Conservation (phyloP, 306 rosid genomes). For the Castanea mollissima region DNA sequence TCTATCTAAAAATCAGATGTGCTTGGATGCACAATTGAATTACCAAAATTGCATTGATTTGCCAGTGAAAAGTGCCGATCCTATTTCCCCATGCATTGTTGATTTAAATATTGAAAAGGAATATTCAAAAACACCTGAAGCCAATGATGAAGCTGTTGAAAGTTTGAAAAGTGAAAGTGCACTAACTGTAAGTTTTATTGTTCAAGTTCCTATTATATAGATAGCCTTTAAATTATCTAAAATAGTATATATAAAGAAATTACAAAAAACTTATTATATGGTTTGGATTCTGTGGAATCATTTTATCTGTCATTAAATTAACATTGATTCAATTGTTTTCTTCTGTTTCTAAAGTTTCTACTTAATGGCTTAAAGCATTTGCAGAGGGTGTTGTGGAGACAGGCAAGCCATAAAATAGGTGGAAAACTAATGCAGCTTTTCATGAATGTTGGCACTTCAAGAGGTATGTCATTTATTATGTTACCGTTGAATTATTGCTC, state of each 20-base stretch:
- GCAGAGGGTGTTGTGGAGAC: slow-evolving; percentile 73
- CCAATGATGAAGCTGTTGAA: slow-evolving; percentile 56
- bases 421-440: slow-evolving; percentile 57
- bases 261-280: background rate
- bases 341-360: slow-evolving; percentile 11
- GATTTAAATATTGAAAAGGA: slow-evolving; percentile 59
- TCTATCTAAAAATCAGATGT: slow-evolving; percentile 47
- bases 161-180: slow-evolving; percentile 52
- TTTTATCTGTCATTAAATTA: background rate
- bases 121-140: slow-evolving; percentile 45
- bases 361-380: slow-evolving; percentile 37
- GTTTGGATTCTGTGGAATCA: background rate
- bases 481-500: background rate
- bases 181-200: slow-evolving; percentile 53
- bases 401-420: slow-evolving; percentile 56
- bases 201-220: slow-evolving; percentile 15
- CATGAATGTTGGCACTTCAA: slow-evolving; percentile 45
- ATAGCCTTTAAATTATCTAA: slow-evolving; percentile 8
- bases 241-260: background rate
- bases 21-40: slow-evolving; percentile 45
- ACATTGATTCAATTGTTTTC: slow-evolving; percentile 3
- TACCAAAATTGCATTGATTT: slow-evolving; percentile 62
- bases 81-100: slow-evolving; percentile 57
- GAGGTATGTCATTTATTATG: slow-evolving; percentile 44
- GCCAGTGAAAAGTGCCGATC: slow-evolving; percentile 43